A percentile compares a stretch with the other conserved stretches of the same genome.
phyloP scores from a whole-genome alignment of 306 rosid species.

The Adenanthera pavonina region DNA sequence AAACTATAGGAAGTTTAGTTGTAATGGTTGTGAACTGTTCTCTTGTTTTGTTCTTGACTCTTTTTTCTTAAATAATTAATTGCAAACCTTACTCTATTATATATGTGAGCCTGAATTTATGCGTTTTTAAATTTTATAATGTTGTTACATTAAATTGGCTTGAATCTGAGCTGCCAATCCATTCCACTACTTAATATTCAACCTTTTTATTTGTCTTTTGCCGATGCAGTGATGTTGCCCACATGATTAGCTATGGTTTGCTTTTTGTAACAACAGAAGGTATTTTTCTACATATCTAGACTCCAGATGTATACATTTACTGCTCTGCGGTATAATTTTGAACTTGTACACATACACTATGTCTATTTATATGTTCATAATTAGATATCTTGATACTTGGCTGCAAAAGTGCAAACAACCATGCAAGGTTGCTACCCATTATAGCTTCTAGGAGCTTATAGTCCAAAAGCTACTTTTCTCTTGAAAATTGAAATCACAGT shows the following conservation, averaged over 20 bases:
- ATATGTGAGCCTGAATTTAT: too few relatives aligned
- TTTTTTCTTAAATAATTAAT: too few relatives aligned
- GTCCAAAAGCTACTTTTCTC: neutral
- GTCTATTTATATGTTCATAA: neutral
- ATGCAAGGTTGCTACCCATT: conserved; percentile 16
- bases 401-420: conserved; percentile 1
- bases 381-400: conserved; percentile 11
- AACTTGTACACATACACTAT: neutral
- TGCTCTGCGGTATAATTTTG: neutral
- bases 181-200: too few relatives aligned
- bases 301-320: neutral
- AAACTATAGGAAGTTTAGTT: too few relatives aligned
- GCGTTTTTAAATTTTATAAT: too few relatives aligned
- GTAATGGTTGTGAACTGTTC: too few relatives aligned
- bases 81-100: too few relatives aligned
- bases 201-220: too few relatives aligned
- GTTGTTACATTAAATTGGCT: too few relatives aligned
- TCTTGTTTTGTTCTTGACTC: too few relatives aligned
- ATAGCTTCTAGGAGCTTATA: conserved; percentile 17
- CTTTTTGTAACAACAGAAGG: neutral
- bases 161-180: too few relatives aligned
- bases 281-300: conserved; percentile 6
- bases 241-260: conserved; percentile 2
- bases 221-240: too few relatives aligned
- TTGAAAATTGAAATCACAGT: conserved; percentile 11